Base-by-base conservation (phyloP, 208 protist genomes). In the Herpetomonas muscarum region DNA sequence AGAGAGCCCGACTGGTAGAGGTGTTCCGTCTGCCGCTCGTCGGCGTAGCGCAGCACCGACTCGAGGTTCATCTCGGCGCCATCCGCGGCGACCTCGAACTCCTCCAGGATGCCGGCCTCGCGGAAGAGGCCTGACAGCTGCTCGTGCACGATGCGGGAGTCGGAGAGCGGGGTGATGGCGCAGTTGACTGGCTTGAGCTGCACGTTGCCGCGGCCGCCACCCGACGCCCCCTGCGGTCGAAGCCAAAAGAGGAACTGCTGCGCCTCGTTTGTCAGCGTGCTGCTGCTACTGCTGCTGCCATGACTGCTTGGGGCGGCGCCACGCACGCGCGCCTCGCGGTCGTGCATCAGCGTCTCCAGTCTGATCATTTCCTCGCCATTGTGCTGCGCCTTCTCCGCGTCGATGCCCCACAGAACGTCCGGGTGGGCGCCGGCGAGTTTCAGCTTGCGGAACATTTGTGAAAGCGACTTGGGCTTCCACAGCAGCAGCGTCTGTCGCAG, bases 281-380 rank as follows among this genome's bases (percentile, higher is more conserved):
- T 3, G 36, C 4, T 39, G 17, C 25, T 26, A 3, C 25, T 19
- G 52, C n/a, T 19, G 19, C 10, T 19, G 10, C 41, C 41, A 19
- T 12, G 15, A 9, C 41, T 19, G n/a, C n/a, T n/a, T n/a, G n/a
- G n/a, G 6, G 28, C 3, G 37, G 10, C 15, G 19, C 42, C 45
- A 12, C 55, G 50, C 26, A 36, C n/a, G 50, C 39, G 9, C 22
- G 41, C 58, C 19, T 68, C 55, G 0, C 82, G 64, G 50, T 82
- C 58, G 49, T 88, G 82, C 82, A 93, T 78, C 34, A 90, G 62
- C 22, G 77, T 88, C 55, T 93, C 86, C 19, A 93, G 61, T 0
- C 80, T 76, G 31, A 90, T 88, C 86, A 93, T 90, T 44, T 85
- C 78, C 53, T 93, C 80, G 10, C 86, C 81, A 49, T 93, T 93